These are phyloP conservation scores for Podaxis sp. DNA, from an alignment of 768 basidiomycete species.

Conservation along the genomic window DNA sequence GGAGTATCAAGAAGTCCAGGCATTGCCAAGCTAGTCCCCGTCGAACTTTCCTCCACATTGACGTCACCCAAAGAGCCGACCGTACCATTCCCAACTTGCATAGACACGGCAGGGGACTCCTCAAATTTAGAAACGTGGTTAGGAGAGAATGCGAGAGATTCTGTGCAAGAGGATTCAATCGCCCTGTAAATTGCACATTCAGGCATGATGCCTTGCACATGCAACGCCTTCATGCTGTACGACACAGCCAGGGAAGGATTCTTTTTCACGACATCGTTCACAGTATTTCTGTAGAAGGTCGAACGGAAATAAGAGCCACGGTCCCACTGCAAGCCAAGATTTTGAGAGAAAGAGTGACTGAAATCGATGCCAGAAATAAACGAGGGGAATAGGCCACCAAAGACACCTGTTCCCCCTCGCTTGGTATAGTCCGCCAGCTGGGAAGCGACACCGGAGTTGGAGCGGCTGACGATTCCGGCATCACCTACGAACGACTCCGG, in stretches of 20 bases:
- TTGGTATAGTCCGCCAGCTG: conserved; percentile 33
- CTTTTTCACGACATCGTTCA: conserved; percentile 22
- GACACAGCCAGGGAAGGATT: conserved; percentile 24
- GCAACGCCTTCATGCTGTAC: conserved; percentile 41
- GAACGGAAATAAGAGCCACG: conserved; percentile 35
- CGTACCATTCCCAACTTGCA: conserved; percentile 26
- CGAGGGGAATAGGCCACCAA: conserved; percentile 30
- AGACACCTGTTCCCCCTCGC: conserved; percentile 31
- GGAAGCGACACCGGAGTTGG: conserved; percentile 18
- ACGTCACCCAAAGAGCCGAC: conserved; percentile 40
- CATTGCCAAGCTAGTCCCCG: conserved; percentile 32
- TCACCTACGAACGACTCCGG: conserved; percentile 35
- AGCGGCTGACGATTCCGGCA: conserved; percentile 23
- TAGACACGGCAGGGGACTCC: conserved; percentile 29
- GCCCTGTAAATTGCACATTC: conserved; percentile 29
- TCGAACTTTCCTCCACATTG: conserved; percentile 32
- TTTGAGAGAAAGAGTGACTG: conserved; percentile 23
- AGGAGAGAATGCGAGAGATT: conserved; percentile 24
- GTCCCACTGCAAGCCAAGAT: conserved; percentile 33
- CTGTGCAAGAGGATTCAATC: conserved; percentile 18
- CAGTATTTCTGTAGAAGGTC: conserved; percentile 29
- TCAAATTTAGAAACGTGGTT: conserved; percentile 17
- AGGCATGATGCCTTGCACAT: conserved; percentile 25
- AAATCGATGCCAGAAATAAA: conserved; percentile 21
- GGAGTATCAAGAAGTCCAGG: conserved; percentile 26